Percentiles rank a stretch among this genome's conserved stretches.
Conservation (phyloP, 108 stramenopile species). For the Nannochloropsis salina region DNA sequence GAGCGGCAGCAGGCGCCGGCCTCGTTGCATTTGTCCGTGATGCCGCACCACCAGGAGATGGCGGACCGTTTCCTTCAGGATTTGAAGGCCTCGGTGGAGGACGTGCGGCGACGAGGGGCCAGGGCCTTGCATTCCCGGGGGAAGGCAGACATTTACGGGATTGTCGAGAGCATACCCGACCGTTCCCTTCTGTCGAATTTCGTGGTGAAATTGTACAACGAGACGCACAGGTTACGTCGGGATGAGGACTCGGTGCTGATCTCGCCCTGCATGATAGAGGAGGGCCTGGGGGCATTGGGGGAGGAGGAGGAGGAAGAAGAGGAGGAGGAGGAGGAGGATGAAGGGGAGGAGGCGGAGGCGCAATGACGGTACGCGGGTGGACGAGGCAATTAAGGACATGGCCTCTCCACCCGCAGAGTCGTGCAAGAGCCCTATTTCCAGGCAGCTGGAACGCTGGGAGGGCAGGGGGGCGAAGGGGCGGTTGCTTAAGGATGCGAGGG, state of each 20-base stretch:
- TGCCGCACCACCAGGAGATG: conserved; percentile 49
- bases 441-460: too few species aligned
- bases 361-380: too few species aligned
- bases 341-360: background rate
- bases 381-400: too few species aligned
- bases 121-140: conserved; percentile 48
- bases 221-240: background rate
- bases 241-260: background rate
- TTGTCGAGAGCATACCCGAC: conserved; percentile 53
- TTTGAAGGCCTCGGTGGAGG: conserved; percentile 52
- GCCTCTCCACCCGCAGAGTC: too few species aligned
- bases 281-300: background rate
- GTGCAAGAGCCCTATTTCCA: too few species aligned
- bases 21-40: conserved; percentile 71
- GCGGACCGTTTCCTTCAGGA: conserved; percentile 61
- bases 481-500: too few species aligned
- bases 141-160: conserved; percentile 69
- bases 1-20: conserved; percentile 71
- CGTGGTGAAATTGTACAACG: background rate
- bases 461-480: too few species aligned
- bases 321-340: background rate
- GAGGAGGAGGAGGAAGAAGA: background rate
- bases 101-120: background rate
- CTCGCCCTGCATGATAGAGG: background rate
- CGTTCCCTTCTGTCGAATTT: background rate